Evolutionary conservation across 306 rosid species (phyloP).

Genomic region (Malus fusca): DNA sequence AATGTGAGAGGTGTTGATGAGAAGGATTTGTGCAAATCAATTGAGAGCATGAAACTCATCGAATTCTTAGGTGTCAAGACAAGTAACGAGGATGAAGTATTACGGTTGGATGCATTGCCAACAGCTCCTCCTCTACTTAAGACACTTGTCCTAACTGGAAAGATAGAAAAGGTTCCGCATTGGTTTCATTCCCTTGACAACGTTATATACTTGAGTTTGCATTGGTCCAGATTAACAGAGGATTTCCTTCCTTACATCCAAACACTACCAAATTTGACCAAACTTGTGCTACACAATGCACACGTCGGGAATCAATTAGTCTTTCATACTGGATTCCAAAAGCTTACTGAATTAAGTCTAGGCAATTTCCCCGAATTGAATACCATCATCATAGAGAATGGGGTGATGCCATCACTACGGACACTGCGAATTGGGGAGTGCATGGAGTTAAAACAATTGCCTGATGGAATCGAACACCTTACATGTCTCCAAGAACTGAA

Average conservation of each 20-base stretch:
- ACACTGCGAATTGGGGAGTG: not conserved
- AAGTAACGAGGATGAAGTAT: not conserved
- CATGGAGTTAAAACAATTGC: not conserved
- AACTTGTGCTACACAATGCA: not conserved
- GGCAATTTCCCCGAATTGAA: not conserved
- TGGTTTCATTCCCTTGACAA: not conserved
- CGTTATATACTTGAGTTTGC: not conserved
- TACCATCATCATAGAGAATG: not conserved
- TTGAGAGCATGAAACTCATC: not conserved
- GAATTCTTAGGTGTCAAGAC: not conserved
- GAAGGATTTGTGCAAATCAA: not conserved
- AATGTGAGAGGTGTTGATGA: not conserved
- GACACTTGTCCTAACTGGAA: not conserved
- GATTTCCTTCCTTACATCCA: not conserved
- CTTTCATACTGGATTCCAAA: not conserved
- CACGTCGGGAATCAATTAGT: not conserved
- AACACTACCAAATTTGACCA: not conserved
- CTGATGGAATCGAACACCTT: slow-evolving; percentile 6
- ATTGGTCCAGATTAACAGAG: not conserved
- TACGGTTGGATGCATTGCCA: not conserved
- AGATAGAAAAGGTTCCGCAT: not conserved
- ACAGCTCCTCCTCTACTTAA: not conserved
- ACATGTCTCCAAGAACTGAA: not conserved
- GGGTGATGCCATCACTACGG: not conserved
- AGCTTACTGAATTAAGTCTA: not conserved